Evolutionary conservation across 2,329 filamentous ascomycete species (phyloP).

Genomic region (Colletotrichum nymphaeae): DNA sequence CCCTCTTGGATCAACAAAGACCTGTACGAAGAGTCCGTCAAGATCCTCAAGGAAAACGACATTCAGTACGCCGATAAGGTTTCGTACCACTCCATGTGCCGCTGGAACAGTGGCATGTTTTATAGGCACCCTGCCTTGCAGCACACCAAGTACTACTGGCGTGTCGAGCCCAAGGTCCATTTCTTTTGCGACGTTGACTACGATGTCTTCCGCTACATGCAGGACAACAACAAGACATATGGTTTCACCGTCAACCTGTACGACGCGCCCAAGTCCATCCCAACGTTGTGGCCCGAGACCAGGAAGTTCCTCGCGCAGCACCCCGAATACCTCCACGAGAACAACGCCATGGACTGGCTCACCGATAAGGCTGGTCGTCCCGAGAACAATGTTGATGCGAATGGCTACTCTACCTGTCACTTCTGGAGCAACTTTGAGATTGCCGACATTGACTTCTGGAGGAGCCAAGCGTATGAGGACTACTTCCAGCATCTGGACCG

Average conservation of each 20-base stretch:
- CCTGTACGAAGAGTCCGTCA: constrained; percentile 85
- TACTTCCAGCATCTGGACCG: constrained; percentile 97
- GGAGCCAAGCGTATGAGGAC: constrained; percentile 89
- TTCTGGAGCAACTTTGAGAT: constrained; percentile 99
- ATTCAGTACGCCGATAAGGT: constrained; percentile 91
- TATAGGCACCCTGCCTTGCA: constrained; percentile 93
- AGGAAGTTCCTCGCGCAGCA: constrained; percentile 89
- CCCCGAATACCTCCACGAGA: constrained; percentile 81
- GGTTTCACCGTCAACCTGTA: constrained; percentile 98
- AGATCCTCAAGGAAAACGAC: constrained; percentile 82
- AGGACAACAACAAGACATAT: constrained; percentile 98
- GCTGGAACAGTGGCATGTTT: constrained; percentile 98
- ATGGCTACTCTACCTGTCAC: constrained; percentile 97
- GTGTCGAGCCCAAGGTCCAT: constrained; percentile 97
- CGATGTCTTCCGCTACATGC: constrained; percentile 98
- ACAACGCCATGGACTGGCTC: constrained; percentile 90
- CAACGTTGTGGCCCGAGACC: constrained; percentile 95
- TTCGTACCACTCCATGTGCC: constrained; percentile 98
- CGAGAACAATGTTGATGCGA: constrained; percentile 81
- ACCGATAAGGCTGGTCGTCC: constrained; percentile 82
- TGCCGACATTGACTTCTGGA: constrained; percentile 91
- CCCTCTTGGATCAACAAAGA: constrained; percentile 93
- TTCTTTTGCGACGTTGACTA: constrained; percentile 99
- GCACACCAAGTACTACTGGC: constrained; percentile 93
- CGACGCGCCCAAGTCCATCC: constrained; percentile 88